Evolutionary conservation across 1,284 basidiomycete species (phyloP).

Genomic region (Singerocomus inundabilis): DNA sequence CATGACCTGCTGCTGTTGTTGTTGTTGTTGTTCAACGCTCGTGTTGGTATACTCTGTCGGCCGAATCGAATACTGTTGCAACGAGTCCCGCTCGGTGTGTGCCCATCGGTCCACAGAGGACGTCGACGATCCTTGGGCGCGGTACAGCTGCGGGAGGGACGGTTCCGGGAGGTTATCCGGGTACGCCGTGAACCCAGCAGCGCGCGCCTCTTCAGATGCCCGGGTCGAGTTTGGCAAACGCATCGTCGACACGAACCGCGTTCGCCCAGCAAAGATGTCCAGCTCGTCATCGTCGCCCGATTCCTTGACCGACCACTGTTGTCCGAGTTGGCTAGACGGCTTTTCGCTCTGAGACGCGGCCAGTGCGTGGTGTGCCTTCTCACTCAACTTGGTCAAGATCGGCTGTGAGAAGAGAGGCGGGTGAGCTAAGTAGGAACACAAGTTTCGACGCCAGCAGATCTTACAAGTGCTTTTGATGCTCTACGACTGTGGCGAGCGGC

Average conservation of each 20-base stretch:
- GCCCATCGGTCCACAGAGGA: slow-evolving; percentile 22
- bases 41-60: slow-evolving; percentile 10
- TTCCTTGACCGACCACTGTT: slow-evolving; percentile 42
- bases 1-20: too few species aligned
- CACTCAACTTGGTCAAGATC: slow-evolving; percentile 51
- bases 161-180: slow-evolving; percentile 5
- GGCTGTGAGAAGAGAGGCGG: slow-evolving; percentile 37
- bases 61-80: slow-evolving; percentile 9
- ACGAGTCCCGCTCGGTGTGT: slow-evolving; percentile 12
- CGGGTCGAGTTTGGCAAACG: slow-evolving; percentile 19
- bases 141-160: slow-evolving; percentile 19
- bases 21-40: slow-evolving; percentile 10
- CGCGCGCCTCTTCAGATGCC: slow-evolving; percentile 7
- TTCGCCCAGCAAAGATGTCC: slow-evolving; percentile 59
- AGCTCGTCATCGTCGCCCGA: slow-evolving; percentile 59
- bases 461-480: slow-evolving; percentile 59
- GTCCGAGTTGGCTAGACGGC: slow-evolving; percentile 33
- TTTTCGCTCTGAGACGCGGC: slow-evolving; percentile 37
- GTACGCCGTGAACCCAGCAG: slow-evolving; percentile 6
- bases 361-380: slow-evolving; percentile 54
- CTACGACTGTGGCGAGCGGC: slow-evolving; percentile 53
- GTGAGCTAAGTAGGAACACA: slow-evolving; percentile 2
- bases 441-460: slow-evolving; percentile 20
- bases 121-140: slow-evolving; percentile 15
- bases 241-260: slow-evolving; percentile 49